These are phyloP conservation scores for Fusarium irregulare DNA, from an alignment of 2,329 filamentous ascomycete genomes.

Conservation along the genomic window DNA sequence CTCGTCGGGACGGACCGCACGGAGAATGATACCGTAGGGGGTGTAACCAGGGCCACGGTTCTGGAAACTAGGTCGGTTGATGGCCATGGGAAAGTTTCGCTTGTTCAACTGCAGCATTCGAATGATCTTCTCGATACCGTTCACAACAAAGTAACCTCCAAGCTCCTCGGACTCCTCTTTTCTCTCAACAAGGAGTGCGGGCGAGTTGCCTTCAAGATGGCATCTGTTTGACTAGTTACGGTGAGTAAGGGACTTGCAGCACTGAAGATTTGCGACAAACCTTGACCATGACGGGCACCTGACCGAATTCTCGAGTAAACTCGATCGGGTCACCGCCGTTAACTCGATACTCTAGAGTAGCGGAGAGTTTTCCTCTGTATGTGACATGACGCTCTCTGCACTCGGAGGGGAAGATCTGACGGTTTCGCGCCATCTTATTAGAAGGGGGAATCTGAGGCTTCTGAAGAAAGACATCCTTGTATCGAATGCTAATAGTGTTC, in stretches of 20 bases:
- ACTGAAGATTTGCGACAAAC: slow-evolving; percentile 58
- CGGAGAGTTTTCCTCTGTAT: slow-evolving; percentile 87
- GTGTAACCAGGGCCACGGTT: slow-evolving; percentile 90
- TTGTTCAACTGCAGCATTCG: slow-evolving; percentile 90
- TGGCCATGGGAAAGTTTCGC: slow-evolving; percentile 95
- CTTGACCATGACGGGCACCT: slow-evolving; percentile 93
- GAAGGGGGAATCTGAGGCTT: slow-evolving; percentile 81
- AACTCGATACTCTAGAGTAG: slow-evolving; percentile 84
- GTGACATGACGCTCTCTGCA: slow-evolving; percentile 93
- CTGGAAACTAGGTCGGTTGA: slow-evolving; percentile 88
- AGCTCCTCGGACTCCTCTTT: slow-evolving; percentile 98
- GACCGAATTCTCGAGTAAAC: slow-evolving; percentile 84
- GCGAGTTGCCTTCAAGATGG: slow-evolving; percentile 87
- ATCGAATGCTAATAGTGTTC: slow-evolving; percentile 81
- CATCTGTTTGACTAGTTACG: slow-evolving; percentile 80
- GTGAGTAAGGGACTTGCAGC: slow-evolving; percentile 29
- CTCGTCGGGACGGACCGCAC: slow-evolving; percentile 95
- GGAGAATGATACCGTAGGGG: slow-evolving; percentile 88
- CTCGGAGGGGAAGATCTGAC: slow-evolving; percentile 90
- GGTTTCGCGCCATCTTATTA: slow-evolving; percentile 86
- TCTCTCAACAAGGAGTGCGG: slow-evolving; percentile 81
- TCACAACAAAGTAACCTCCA: slow-evolving; percentile 96
- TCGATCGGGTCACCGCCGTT: slow-evolving; percentile 89
- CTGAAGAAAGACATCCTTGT: slow-evolving; percentile 84
- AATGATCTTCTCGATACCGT: slow-evolving; percentile 96